Evolutionary conservation across 2,329 filamentous ascomycete species (phyloP).

Genomic region (Mycosphaerella sp.): DNA sequence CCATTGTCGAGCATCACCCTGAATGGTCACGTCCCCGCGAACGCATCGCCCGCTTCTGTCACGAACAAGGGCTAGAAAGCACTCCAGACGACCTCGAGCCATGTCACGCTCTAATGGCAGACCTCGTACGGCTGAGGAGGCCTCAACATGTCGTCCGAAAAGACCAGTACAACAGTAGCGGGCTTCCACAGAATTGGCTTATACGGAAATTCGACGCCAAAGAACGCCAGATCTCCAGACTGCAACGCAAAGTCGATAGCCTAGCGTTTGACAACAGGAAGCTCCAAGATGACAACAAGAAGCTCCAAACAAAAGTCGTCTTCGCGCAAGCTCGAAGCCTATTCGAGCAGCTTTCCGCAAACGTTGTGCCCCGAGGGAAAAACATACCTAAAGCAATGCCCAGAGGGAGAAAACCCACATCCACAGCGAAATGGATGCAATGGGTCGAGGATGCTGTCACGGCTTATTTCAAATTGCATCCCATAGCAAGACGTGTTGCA

Average conservation of each 20-base stretch:
- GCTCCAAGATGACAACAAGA: not conserved
- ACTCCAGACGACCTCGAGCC: too few species aligned
- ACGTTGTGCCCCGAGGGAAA: not conserved
- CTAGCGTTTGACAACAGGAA: not conserved
- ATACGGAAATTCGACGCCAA: too few species aligned
- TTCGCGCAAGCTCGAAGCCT: not conserved
- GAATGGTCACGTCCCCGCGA: not conserved
- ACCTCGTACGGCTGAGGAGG: too few species aligned
- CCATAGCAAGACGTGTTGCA: not conserved
- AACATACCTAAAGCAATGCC: not conserved
- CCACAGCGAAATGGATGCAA: not conserved
- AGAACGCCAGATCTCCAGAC: too few species aligned
- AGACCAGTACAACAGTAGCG: too few species aligned
- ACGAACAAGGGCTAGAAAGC: too few species aligned
- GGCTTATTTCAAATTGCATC: not conserved
- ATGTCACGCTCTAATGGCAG: too few species aligned
- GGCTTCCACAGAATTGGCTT: too few species aligned
- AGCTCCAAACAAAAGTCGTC: not conserved
- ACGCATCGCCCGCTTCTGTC: not conserved
- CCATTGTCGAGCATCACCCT: not conserved
- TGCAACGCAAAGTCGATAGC: too few species aligned
- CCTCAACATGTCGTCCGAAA: too few species aligned
- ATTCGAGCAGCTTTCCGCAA: not conserved
- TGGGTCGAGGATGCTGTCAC: not conserved
- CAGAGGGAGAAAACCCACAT: too few species aligned